Base-by-base conservation (phyloP, 192 early-diverging fungal species). In the Geranomyces michiganensis region DNA sequence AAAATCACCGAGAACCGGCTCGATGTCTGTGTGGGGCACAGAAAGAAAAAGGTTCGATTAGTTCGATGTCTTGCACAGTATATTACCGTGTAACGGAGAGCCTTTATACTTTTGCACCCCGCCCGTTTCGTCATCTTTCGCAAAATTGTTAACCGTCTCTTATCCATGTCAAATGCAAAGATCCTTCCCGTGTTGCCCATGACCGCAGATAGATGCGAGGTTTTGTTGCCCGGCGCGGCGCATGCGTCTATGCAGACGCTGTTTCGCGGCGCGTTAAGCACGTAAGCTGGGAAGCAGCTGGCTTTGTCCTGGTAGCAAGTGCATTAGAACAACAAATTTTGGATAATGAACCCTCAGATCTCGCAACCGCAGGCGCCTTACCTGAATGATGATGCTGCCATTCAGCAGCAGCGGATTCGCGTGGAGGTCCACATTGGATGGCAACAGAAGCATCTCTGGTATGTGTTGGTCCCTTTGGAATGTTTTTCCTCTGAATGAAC, bases 181-280 rank as follows among this genome's bases (percentile, higher is more conserved):
- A 99, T 92, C 36, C 76, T 85, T 14, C 95, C 97, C 9, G 85
- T 84, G 64, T 96, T 95, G 36, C 84, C 83, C 91, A 98, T 93
- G 29, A 95, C 80, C 63, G 92, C 91, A 5, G 90, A 90, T 60
- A 99, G 79, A 73, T 98, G 96, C 56, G 92, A 92, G 5, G 97
- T 99, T 75, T 99, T 99, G 82, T 99, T 99, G 1, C 73, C 96
- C 4, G 96, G 96, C 0, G 96, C 96, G 17, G 97, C 97, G 75
- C 96, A 99, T 9, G 90, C 94, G 74, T 99, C 97, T 49, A 99
- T 92, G 1, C 90, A 92, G 68, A 88, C 80, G 0, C 87, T 62
- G 45, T 75, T 70, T 36, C 32, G 17, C 15, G 82, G 79, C 0
- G 94, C 89, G 4, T 79, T 79, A 43, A 93, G 78, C 21, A 96